phyloP scores from a whole-genome alignment of 345 rosid species.

The Eucalyptus erythrocorys region DNA sequence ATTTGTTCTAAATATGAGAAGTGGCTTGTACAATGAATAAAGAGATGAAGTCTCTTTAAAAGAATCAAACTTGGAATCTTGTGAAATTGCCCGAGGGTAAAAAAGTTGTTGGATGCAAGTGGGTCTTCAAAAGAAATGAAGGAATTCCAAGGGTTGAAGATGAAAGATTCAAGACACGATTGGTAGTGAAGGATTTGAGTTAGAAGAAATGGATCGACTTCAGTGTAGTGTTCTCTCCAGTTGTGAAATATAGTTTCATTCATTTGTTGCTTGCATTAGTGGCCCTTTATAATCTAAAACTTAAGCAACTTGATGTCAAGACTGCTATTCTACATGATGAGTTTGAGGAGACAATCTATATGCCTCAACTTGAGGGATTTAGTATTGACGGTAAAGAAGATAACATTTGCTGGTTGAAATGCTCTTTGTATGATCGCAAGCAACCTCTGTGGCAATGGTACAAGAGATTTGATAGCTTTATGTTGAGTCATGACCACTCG shows the following conservation, averaged over 20 bases:
- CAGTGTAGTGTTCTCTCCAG: neutral
- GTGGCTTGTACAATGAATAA: neutral
- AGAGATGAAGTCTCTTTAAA: neutral
- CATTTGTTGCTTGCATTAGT: neutral
- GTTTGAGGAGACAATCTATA: no score
- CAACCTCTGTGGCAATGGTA: neutral
- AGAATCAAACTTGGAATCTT: neutral
- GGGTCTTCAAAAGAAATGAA: neutral
- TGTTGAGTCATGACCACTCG: neutral
- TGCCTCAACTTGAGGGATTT: neutral
- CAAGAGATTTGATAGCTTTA: neutral
- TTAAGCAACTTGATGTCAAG: neutral
- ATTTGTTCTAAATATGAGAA: neutral
- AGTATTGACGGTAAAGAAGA: neutral
- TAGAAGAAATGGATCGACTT: rapidly evolving
- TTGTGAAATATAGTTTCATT: neutral
- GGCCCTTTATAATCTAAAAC: neutral
- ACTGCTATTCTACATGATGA: neutral
- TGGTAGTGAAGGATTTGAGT: neutral
- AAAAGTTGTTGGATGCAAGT: neutral
- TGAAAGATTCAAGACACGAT: neutral
- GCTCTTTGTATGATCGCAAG: neutral
- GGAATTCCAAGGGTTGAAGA: neutral
- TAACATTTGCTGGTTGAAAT: neutral
- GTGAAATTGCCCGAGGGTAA: neutral